phyloP scores from a whole-genome alignment of 768 basidiomycete species.

The Leccinum subtestaceum region DNA sequence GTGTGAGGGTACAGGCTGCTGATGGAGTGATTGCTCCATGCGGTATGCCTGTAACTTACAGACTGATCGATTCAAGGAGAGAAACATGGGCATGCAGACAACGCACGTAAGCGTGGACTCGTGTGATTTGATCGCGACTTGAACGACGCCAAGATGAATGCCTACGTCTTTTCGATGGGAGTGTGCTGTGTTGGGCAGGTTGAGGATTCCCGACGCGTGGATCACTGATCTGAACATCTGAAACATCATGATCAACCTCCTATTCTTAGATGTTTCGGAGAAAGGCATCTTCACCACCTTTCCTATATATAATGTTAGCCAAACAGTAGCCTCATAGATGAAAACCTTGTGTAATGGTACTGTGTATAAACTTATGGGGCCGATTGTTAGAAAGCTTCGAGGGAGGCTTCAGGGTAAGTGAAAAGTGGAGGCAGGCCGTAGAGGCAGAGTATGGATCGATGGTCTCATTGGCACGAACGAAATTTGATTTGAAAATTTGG shows the following conservation, averaged over 20 bases:
- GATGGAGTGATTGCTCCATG: neutral
- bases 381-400: too few relatives aligned
- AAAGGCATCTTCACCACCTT: neutral
- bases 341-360: neutral
- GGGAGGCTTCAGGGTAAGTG: too few relatives aligned
- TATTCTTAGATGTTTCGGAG: neutral
- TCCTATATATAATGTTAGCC: neutral
- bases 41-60: neutral
- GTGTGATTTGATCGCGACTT: neutral
- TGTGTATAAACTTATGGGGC: too few relatives aligned
- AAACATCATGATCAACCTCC: neutral
- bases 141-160: neutral
- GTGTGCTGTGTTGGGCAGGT: too few relatives aligned
- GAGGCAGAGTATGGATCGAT: too few relatives aligned
- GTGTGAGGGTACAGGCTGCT: neutral
- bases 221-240: neutral
- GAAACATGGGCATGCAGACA: neutral
- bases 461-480: too few relatives aligned
- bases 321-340: too few relatives aligned
- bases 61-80: neutral
- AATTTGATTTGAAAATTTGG: too few relatives aligned
- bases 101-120: neutral
- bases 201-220: neutral
- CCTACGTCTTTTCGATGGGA: neutral
- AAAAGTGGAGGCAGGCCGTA: too few relatives aligned